These are phyloP conservation scores for Pyricularia grisea DNA, from an alignment of 2,329 filamentous ascomycete species.

Conservation along the genomic window DNA sequence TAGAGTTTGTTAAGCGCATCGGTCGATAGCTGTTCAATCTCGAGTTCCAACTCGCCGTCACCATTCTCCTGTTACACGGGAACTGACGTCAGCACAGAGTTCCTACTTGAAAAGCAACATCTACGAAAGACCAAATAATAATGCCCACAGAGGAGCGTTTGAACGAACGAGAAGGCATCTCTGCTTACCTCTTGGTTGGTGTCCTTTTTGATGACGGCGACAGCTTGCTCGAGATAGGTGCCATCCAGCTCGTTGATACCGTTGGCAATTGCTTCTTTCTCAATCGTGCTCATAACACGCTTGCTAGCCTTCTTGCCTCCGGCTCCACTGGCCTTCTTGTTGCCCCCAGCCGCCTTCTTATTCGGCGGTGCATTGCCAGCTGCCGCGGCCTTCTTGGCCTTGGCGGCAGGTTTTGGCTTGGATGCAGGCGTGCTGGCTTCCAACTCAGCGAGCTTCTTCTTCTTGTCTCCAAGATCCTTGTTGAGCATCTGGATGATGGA, in stretches of 20 bases:
- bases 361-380: slow-evolving; percentile 21
- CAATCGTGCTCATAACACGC: slow-evolving; percentile 59
- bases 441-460: slow-evolving; percentile 46
- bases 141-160: slow-evolving; percentile 14
- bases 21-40: slow-evolving; percentile 47
- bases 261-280: slow-evolving; percentile 87
- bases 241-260: slow-evolving; percentile 75
- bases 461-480: slow-evolving; percentile 65
- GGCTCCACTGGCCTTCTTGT: slow-evolving; percentile 31
- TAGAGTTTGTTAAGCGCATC: slow-evolving; percentile 46
- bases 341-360: slow-evolving; percentile 16
- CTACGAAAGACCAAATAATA: neutral
- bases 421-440: slow-evolving; percentile 50
- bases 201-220: slow-evolving; percentile 84
- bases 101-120: neutral
- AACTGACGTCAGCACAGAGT: slow-evolving; percentile 2
- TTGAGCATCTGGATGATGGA: slow-evolving; percentile 57
- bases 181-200: slow-evolving; percentile 64
- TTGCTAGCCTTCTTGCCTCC: slow-evolving; percentile 39
- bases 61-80: slow-evolving; percentile 40
- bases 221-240: slow-evolving; percentile 67
- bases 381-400: slow-evolving; percentile 34
- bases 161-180: too few relatives aligned
- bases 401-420: slow-evolving; percentile 44
- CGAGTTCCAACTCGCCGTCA: slow-evolving; percentile 48